Base-by-base conservation (phyloP, 2,329 filamentous ascomycete species). In the Aureobasidium vineae region DNA sequence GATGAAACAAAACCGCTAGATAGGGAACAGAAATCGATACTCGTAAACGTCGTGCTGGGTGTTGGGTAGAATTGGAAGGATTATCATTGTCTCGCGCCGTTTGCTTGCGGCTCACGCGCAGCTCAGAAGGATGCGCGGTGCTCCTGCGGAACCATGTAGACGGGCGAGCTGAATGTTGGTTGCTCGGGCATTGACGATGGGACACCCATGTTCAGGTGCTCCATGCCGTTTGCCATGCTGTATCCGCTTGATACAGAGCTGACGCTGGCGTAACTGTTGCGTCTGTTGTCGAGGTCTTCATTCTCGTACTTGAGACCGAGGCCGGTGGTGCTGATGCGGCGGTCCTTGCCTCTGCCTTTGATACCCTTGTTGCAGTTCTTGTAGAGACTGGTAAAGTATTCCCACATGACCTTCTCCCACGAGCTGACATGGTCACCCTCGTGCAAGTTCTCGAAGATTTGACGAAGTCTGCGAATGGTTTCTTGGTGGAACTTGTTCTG, bases 361-460 rank as follows among this genome's bases (percentile, higher is more conserved):
- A 98, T 97, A 1, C 95, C 95, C 78, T 97, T 97, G 84, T 98
- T 98, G 79, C 90, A 93, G 79, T 98, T 96, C 82, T 96, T 97
- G 84, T 97, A 97, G n/a, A 97, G 83, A 0, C 84, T 84, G 4
- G 88, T 85, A 75, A 98, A 95, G 79, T 97, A 96, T 71, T 90
- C 86, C 81, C 90, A 92, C 60, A 97, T 82, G 68, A 92, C 88
- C 68, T 86, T 88, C 72, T 97, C 91, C 43, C 88, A 83, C 0
- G 84, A 81, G 13, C 81, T 81, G n/a, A 93, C 86, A 5, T 82
- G 79, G 43, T 89, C 85, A n/a, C 82, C 82, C 63, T 88, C 84
- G 41, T 80, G 78, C 66, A 88, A 81, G 43, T 83, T 82, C 19
- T 88, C 85, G 74, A 97, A 95, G 74, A 88, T 89, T 50, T 80